phyloP scores from a whole-genome alignment of 2,329 filamentous ascomycete genomes.

The Apiospora saccharicola region DNA sequence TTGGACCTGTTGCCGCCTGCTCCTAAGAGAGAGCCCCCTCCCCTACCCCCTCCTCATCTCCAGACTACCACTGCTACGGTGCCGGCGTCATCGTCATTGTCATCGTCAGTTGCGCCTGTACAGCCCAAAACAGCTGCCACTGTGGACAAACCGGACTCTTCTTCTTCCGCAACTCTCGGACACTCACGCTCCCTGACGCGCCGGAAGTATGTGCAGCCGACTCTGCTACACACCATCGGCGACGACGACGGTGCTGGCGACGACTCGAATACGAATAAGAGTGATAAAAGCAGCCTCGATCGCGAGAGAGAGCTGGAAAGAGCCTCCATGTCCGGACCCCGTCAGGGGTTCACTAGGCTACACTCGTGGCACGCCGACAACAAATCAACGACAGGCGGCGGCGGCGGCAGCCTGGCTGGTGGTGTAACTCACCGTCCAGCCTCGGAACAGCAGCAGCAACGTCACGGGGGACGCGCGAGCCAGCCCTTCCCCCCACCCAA shows the following conservation, averaged over 20 bases:
- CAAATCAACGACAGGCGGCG: background rate
- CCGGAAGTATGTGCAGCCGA: background rate
- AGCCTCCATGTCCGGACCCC: background rate
- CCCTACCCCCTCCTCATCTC: background rate
- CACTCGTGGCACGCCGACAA: constrained; percentile 2
- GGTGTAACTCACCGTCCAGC: background rate
- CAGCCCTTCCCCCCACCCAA: no score
- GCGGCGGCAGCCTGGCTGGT: background rate
- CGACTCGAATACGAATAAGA: background rate
- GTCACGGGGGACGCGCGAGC: background rate
- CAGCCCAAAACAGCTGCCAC: background rate
- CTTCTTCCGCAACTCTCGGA: background rate
- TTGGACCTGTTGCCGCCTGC: constrained; percentile 35
- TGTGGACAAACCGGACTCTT: background rate
- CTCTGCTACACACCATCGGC: background rate
- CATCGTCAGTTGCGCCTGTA: background rate
- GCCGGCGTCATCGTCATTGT: background rate
- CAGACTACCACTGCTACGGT: background rate
- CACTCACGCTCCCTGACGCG: background rate
- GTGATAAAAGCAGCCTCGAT: no score
- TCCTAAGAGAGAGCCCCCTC: background rate
- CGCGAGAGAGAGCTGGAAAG: constrained; percentile 4
- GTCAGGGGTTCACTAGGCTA: background rate
- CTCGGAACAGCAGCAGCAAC: background rate
- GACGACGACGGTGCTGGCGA: background rate